Evolutionary conservation across 495 filamentous ascomycete species (phyloP).

Genomic region (Talaromyces ruber): DNA sequence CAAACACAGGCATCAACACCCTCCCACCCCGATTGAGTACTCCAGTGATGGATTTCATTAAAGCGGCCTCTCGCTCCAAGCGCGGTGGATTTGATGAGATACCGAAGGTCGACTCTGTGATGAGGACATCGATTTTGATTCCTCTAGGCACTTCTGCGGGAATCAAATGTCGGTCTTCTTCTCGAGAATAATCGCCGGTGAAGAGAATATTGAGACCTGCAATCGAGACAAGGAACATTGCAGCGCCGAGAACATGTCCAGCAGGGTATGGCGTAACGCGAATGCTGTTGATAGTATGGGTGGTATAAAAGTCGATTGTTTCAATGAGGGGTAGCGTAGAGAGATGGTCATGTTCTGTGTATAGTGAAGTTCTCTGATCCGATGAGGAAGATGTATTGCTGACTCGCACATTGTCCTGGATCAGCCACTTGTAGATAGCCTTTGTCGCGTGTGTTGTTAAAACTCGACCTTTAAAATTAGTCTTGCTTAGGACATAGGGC

Average conservation of each 20-base stretch:
- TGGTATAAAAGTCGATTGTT: conserved; percentile 96
- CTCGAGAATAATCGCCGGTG: conserved; percentile 92
- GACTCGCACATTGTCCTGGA: conserved; percentile 91
- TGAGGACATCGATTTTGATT: conserved; percentile 86
- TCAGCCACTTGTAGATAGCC: conserved; percentile 99
- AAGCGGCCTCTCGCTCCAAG: conserved; percentile 76
- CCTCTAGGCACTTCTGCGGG: conserved; percentile 79
- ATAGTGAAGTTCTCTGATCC: conserved; percentile 68
- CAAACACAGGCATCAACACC: conserved; percentile 91
- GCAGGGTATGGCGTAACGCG: conserved; percentile 95
- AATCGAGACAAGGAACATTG: conserved; percentile 97
- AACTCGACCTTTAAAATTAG: conserved; percentile 90
- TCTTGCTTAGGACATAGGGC: conserved; percentile 94
- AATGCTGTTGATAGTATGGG: conserved; percentile 91
- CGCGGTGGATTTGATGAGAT: conserved; percentile 86
- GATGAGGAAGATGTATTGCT: conserved; percentile 66
- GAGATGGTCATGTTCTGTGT: conserved; percentile 89
- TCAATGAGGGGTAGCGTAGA: conserved; percentile 89
- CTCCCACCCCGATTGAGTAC: conserved; percentile 86
- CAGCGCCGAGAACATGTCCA: conserved; percentile 93
- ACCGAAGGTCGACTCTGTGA: conserved; percentile 95
- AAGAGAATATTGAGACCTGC: conserved; percentile 93
- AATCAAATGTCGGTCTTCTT: conserved; percentile 89
- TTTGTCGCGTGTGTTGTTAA: conserved; percentile 99
- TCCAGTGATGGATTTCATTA: conserved; percentile 90